A percentile compares a stretch with the other conserved stretches of the same genome.
phyloP scores from a whole-genome alignment of 73 alveolate genomes.

The Paramecium biaurelia region DNA sequence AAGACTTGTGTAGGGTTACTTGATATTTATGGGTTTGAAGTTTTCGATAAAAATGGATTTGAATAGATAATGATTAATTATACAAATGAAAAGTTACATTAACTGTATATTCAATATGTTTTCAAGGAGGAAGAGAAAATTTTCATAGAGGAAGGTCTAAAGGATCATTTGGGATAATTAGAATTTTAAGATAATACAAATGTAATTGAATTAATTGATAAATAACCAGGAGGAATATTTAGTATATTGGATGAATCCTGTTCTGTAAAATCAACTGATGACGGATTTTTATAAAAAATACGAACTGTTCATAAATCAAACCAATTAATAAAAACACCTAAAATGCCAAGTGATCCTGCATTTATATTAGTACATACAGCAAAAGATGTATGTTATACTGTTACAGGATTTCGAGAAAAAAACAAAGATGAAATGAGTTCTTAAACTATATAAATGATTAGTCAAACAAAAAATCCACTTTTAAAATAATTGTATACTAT shows the following conservation, averaged over 20 bases:
- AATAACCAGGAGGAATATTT: conserved; percentile 52
- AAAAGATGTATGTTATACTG: conserved; percentile 84
- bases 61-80: conserved; percentile 95
- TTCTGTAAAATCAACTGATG: conserved; percentile 47
- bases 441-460: background rate
- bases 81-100: conserved; percentile 95
- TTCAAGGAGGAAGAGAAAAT: conserved; percentile 90
- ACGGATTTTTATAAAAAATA: conserved; percentile 17
- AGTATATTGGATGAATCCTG: conserved; percentile 57
- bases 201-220: conserved; percentile 56
- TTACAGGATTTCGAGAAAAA: conserved; percentile 85
- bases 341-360: conserved; percentile 56
- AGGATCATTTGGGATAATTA: conserved; percentile 33
- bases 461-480: background rate
- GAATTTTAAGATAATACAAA: conserved; percentile 55
- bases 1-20: conserved; percentile 88
- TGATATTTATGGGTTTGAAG: conserved; percentile 99
- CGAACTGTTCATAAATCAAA: conserved; percentile 50
- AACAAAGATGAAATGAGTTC: conserved; percentile 81
- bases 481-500: conserved; percentile 69
- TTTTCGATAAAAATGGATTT: conserved; percentile 91
- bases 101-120: conserved; percentile 90
- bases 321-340: conserved; percentile 26
- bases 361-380: conserved; percentile 87
- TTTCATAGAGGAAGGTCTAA: conserved; percentile 67